Evolutionary conservation across 495 filamentous ascomycete genomes (phyloP), one percentile per base, ranked within the genome.

Genomic region (Neurospora sp.): DNA sequence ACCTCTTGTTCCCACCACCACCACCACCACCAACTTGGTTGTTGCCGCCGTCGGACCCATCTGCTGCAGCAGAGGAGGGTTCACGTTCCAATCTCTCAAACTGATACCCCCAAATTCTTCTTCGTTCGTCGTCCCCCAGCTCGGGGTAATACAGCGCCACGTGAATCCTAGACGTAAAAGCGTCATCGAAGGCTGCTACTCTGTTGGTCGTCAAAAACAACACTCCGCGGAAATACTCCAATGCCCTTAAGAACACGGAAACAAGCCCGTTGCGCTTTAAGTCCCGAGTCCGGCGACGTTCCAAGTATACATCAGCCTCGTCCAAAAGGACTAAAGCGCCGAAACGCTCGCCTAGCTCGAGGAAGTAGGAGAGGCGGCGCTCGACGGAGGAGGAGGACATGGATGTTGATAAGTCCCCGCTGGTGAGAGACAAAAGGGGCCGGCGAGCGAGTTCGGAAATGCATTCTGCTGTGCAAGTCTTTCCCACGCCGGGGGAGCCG

Each of bases 211-310:
- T 84, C 65, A 84, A 73, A 75, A 84, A 81, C 31, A 84, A 71
- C 35, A 83, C 78, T 40, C 83, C 82, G 18, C 77, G 74, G 78
- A 83, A 84, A 73, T 83, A 83, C 75, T 84, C 83, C 68, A 84
- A 77, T 0, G 80, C 82, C 35, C 82, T 77, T 14, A 83, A 72
- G 75, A 84, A 84, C 68, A 94, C 89, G 72, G 89, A 91, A 22
- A 95, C 92, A 0, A 95, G 85, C 1, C 91, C 90, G 76, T 95
- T 95, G 71, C 92, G 87, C 75, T 88, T 86, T 74, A 95, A 88
- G 75, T 95, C 91, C 73, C 88, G 85, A 44, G 90, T 86, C 1
- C 87, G 89, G 20, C 92, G 89, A 70, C 89, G 86, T 82, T 94
- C 92, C 5, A 85, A 80, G 76, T 82, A 85, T 35, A 85, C 83